Evolutionary conservation across 768 basidiomycete genomes (phyloP), one percentile per base, ranked within the genome.

Genomic region (Tylopilus sp.): DNA sequence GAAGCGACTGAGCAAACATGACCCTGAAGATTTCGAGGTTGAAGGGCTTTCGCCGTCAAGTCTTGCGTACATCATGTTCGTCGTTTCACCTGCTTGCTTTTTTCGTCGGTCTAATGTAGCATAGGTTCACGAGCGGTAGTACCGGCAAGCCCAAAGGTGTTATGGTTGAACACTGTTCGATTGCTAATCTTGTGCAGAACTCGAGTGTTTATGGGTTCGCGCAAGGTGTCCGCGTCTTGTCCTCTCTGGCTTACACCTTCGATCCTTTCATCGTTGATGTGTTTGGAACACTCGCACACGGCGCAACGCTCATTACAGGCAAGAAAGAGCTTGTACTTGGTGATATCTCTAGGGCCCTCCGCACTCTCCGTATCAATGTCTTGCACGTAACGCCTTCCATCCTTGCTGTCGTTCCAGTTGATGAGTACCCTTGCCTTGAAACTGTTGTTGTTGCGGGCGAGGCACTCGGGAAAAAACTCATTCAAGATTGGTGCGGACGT

Each of bases 361-460:
- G 63, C 24, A 57, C 56, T 12, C 69, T 71, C 36, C 59, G 49
- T 25, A 57, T 69, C 40, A 53, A 42, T 14, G 59, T 65, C 44
- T 56, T 71, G 43, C 63, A 63, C 25, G 63, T 69, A 19, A 71
- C 69, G 4, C 69, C 69, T 9, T 70, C 64, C 29, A 63, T 71
- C 22, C 62, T 67, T 8, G 57, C 61, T 8, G 55, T 69, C 16
- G 59, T 71, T 9, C 64, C 65, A 3, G 45, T 59, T 6, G 63
- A 60, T 13, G 57, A 65, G 4, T 64, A 66, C 43, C 63, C 69
- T n/a, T 55, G 47, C 26, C 60, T 71, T 10, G 45, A 63, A 22
- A 67, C 64, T 10, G 44, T 70, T 21, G 63, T 71, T 13, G 63
- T 70, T 19, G 61, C 61, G 1, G 61, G 61, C 16, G 61, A 62